Evolutionary conservation across 371 early-diverging fungal genomes (phyloP).

Genomic region (Dichotomocladium elegans): DNA sequence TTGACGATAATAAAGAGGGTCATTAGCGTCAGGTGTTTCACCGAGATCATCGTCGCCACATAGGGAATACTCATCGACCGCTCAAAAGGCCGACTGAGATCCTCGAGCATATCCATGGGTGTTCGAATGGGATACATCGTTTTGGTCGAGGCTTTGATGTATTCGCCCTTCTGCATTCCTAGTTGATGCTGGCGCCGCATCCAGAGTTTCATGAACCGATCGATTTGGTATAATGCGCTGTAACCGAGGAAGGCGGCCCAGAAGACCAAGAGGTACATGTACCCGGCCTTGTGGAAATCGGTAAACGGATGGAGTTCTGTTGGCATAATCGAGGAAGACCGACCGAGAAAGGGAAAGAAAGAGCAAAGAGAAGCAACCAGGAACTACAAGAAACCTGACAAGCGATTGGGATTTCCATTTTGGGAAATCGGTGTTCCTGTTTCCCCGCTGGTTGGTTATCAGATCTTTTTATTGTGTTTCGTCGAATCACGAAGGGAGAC

Average conservation of each 20-base stretch:
- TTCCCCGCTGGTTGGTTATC: background rate
- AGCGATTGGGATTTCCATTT: no score
- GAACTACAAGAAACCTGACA: background rate
- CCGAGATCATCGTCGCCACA: conserved; percentile 33
- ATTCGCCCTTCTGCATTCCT: background rate
- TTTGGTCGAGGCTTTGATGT: background rate
- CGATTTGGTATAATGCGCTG: conserved; percentile 30
- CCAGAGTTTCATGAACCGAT: conserved; percentile 17
- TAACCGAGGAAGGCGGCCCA: conserved; percentile 36
- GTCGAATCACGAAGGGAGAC: no score
- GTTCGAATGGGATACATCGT: background rate
- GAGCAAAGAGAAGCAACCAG: background rate
- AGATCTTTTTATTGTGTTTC: conserved; percentile 1
- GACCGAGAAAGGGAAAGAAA: background rate
- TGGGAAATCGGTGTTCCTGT: background rate
- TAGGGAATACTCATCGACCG: conserved; percentile 27
- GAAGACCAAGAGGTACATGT: conserved; percentile 29
- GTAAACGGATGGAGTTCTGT: background rate
- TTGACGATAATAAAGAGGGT: conserved; percentile 27
- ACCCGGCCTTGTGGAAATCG: conserved; percentile 17
- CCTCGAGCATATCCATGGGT: background rate
- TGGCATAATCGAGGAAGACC: conserved; percentile 1
- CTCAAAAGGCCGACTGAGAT: conserved; percentile 13
- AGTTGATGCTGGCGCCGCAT: conserved; percentile 15
- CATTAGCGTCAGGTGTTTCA: conserved; percentile 34